Percentiles rank a stretch among this genome's conserved stretches.
phyloP scores from a whole-genome alignment of 2,329 filamentous ascomycete species.

The Coleophoma eucalyptorum region DNA sequence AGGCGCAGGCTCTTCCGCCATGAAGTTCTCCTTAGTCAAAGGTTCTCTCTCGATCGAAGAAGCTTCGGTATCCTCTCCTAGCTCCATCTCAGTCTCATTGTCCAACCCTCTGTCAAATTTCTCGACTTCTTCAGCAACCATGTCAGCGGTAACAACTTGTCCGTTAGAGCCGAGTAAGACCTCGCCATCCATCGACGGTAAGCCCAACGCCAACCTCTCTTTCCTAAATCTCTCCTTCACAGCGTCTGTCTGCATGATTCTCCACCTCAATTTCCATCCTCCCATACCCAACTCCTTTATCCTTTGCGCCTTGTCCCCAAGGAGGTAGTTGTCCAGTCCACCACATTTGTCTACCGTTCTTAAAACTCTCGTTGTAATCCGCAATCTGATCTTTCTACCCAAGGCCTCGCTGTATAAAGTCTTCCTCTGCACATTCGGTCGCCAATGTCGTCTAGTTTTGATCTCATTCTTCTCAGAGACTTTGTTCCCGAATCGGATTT shows the following conservation, averaged over 20 bases:
- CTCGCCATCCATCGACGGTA: constrained; percentile 45
- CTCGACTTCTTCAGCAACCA: constrained; percentile 30
- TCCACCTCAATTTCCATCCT: constrained; percentile 88
- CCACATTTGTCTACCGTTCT: constrained; percentile 79
- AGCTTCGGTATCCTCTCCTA: constrained; percentile 37
- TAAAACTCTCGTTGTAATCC: constrained; percentile 66
- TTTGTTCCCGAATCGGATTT: constrained; percentile 77
- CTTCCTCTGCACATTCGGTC: constrained; percentile 64
- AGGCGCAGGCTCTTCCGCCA: constrained; percentile 28
- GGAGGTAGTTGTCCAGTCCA: constrained; percentile 86
- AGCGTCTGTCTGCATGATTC: constrained; percentile 73
- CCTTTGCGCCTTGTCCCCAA: constrained; percentile 73
- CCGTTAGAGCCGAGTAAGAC: constrained; percentile 32
- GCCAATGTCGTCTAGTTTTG: constrained; percentile 71
- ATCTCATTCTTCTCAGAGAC: constrained; percentile 63
- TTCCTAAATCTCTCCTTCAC: constrained; percentile 63
- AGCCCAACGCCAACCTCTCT: constrained; percentile 62
- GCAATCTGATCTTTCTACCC: constrained; percentile 59
- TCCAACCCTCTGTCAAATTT: constrained; percentile 41
- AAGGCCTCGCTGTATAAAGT: constrained; percentile 63
- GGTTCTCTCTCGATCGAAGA: constrained; percentile 35
- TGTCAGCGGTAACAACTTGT: constrained; percentile 26
- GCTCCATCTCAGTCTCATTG: constrained; percentile 29
- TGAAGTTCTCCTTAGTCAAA: constrained; percentile 32
- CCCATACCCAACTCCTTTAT: constrained; percentile 84